These are phyloP conservation scores for Coemansia pectinata DNA, from an alignment of 192 early-diverging fungal genomes.

Conservation along the genomic window DNA sequence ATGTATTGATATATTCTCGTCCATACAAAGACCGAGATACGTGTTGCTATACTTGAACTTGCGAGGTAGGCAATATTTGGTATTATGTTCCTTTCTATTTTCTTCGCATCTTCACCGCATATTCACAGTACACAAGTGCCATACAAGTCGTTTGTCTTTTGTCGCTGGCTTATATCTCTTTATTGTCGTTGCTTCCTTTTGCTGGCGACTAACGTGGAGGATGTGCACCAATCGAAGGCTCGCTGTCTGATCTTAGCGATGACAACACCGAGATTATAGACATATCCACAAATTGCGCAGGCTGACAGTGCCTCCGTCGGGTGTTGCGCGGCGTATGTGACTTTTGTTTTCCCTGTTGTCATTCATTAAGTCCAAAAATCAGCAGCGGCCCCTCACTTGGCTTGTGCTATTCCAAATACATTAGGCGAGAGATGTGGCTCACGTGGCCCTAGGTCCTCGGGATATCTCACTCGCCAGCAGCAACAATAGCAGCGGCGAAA, in stretches of 20 bases:
- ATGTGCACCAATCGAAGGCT: not conserved
- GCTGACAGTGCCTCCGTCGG: not conserved
- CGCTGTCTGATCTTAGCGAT: not conserved
- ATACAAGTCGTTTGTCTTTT: not conserved
- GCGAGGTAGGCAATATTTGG: not conserved
- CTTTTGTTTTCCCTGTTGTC: not conserved
- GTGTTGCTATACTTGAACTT: not conserved
- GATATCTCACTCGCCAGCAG: not conserved
- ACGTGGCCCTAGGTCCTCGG: not conserved
- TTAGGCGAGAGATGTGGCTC: not conserved
- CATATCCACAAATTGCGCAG: not conserved
- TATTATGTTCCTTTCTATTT: not conserved
- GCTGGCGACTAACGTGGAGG: not conserved
- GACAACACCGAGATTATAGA: not conserved
- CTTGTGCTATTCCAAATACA: not conserved
- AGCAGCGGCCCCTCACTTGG: not conserved
- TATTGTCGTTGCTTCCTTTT: not conserved
- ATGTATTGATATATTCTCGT: not conserved
- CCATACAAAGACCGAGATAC: not conserved
- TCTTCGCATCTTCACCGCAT: not conserved
- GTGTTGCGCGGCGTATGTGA: not conserved
- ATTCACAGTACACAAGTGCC: not conserved
- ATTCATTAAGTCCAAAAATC: not conserved
- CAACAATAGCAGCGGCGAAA: not conserved
- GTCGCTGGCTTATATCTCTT: not conserved